A percentile compares a stretch with the other conserved stretches of the same genome.
Conservation (phyloP, 129 eudicot species). For the Lactuca sativa region DNA sequence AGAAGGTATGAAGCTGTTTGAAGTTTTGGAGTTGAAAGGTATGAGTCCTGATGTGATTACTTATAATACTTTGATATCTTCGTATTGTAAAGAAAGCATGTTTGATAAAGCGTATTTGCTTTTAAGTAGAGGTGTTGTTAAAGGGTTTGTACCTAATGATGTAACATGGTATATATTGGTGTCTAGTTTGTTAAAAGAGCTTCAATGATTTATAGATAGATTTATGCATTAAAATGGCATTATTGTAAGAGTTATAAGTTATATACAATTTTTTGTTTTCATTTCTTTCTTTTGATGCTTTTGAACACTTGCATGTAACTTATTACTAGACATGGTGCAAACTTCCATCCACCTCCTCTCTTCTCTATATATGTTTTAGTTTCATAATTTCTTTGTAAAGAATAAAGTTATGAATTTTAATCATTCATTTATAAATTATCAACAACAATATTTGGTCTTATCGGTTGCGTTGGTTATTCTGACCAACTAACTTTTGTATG, state of each 20-base stretch:
- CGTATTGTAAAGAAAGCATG: slow-evolving; percentile 61
- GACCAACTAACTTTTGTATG: too few relatives aligned
- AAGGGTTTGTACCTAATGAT: slow-evolving; percentile 68
- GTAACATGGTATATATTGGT: slow-evolving; percentile 84
- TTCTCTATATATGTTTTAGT: too few relatives aligned
- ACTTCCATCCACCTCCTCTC: too few relatives aligned
- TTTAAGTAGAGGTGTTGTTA: slow-evolving; percentile 58
- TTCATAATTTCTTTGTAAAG: too few relatives aligned
- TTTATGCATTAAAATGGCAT: slow-evolving; percentile 9
- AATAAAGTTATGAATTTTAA: too few relatives aligned
- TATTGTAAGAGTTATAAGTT: background rate
- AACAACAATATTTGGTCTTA: too few relatives aligned
- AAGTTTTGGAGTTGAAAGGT: slow-evolving; percentile 56
- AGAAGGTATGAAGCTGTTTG: slow-evolving; percentile 71
- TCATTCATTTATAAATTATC: too few relatives aligned
- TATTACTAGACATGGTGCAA: background rate
- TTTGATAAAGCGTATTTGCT: slow-evolving; percentile 64
- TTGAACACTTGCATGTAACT: background rate
- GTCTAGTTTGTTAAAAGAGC: slow-evolving; percentile 36
- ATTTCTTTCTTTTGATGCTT: background rate
- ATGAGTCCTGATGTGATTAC: slow-evolving; percentile 67
- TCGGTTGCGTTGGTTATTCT: too few relatives aligned
- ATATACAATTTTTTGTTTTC: background rate
- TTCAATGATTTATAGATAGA: slow-evolving; percentile 23
- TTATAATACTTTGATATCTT: slow-evolving; percentile 72